phyloP scores from a whole-genome alignment of 176 grass and related monocot genomes.

The Oryza brachyantha region DNA sequence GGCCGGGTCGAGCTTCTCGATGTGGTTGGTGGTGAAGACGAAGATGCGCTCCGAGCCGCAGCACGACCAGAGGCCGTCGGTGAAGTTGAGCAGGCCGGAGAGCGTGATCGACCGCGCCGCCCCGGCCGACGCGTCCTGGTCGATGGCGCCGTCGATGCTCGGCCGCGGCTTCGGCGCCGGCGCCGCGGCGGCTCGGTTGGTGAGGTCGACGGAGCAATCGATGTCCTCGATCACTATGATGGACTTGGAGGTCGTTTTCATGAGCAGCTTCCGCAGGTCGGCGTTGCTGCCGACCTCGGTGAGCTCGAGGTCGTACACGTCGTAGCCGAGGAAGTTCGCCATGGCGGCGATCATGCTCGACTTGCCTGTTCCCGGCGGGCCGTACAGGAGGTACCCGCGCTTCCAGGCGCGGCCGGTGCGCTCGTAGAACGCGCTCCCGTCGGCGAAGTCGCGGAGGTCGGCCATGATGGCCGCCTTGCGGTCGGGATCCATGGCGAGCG shows the following conservation, averaged over 20 bases:
- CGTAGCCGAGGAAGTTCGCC: conserved; percentile 73
- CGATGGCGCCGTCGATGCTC: conserved; percentile 23
- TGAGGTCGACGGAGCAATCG: conserved; percentile 82
- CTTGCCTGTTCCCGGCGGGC: conserved; percentile 72
- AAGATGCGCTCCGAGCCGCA: conserved; percentile 91
- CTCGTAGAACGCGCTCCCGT: conserved; percentile 60
- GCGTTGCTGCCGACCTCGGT: conserved; percentile 81
- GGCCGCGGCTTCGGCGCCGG: neutral
- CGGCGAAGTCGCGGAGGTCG: conserved; percentile 69
- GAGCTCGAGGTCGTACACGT: conserved; percentile 88
- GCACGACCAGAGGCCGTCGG: conserved; percentile 89
- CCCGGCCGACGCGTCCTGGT: conserved; percentile 4
- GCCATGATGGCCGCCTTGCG: conserved; percentile 65
- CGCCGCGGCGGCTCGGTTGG: conserved; percentile 35
- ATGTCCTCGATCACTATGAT: conserved; percentile 98
- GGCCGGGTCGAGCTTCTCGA: conserved; percentile 89
- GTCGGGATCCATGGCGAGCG: conserved; percentile 80
- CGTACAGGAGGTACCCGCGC: conserved; percentile 76
- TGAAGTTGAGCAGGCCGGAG: conserved; percentile 85
- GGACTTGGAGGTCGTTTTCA: conserved; percentile 86
- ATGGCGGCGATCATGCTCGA: conserved; percentile 97
- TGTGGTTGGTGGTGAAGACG: conserved; percentile 90
- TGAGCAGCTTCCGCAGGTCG: conserved; percentile 84
- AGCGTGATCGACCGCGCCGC: conserved; percentile 51
- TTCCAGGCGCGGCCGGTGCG: conserved; percentile 80